A percentile compares a stretch with the other conserved stretches of the same genome.
Evolutionary conservation across 129 eudicot genomes (phyloP).

Genomic region (Calendula officinalis): DNA sequence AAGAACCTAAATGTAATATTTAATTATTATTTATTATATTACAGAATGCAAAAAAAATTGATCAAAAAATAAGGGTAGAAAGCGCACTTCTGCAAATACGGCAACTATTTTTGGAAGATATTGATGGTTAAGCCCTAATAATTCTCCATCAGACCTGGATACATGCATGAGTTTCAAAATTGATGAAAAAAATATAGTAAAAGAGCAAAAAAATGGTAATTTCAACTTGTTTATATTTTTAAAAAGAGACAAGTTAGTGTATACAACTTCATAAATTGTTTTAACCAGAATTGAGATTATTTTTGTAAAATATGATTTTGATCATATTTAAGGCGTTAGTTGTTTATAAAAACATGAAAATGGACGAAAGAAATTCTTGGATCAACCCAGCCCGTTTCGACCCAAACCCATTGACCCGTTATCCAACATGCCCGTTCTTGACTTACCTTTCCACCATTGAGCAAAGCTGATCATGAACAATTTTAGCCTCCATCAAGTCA

Average conservation of each 20-base stretch:
- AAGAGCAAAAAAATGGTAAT: neutral
- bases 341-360: neutral
- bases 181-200: constrained; percentile 5
- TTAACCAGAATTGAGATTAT: neutral
- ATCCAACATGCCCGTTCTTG: neutral
- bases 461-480: constrained; percentile 95
- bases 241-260: neutral
- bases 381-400: neutral
- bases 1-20: constrained; percentile 45
- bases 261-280: neutral
- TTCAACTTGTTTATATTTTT: neutral
- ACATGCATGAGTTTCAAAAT: neutral
- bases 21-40: neutral
- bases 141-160: constrained; percentile 69
- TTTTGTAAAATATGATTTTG: neutral
- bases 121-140: constrained; percentile 89
- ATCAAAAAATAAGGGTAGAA: neutral
- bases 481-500: constrained; percentile 91
- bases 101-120: constrained; percentile 85
- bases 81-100: constrained; percentile 87
- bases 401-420: neutral
- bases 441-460: constrained; percentile 92
- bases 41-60: neutral
- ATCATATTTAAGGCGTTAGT: neutral
- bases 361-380: neutral